A percentile compares a stretch with the other conserved stretches of the same genome.
Conservation (phyloP, 345 rosid genomes). For the Trapa incisa region DNA sequence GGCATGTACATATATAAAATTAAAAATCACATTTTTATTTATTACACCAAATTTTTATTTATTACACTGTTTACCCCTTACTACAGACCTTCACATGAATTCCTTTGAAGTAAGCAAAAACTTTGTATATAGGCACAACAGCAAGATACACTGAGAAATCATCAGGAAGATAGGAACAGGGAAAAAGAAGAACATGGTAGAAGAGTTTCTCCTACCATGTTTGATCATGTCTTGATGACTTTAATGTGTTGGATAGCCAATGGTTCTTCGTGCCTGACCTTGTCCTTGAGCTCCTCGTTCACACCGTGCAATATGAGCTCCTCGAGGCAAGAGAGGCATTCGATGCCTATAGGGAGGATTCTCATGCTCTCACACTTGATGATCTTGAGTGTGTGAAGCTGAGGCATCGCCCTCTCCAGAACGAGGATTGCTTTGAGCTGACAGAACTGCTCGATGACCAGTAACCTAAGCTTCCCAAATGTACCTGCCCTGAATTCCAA, state of each 20-base stretch:
- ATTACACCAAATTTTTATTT: too few relatives aligned
- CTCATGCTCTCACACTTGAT: neutral
- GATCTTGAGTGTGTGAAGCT: neutral
- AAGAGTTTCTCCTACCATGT: too few relatives aligned
- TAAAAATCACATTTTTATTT: too few relatives aligned
- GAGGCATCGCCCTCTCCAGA: slow-evolving; percentile 4
- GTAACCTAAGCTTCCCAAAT: slow-evolving; percentile 2
- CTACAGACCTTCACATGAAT: too few relatives aligned
- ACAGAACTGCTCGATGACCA: slow-evolving; percentile 1
- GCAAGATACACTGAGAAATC: too few relatives aligned
- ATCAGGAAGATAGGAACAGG: too few relatives aligned
- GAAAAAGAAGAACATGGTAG: too few relatives aligned
- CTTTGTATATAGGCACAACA: too few relatives aligned
- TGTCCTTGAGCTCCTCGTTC: neutral
- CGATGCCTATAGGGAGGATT: slow-evolving; percentile 5
- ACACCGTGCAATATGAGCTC: neutral
- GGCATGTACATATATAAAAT: too few relatives aligned
- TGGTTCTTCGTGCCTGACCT: neutral
- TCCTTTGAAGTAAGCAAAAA: too few relatives aligned
- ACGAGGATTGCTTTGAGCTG: neutral
- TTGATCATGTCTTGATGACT: neutral
- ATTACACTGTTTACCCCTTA: too few relatives aligned
- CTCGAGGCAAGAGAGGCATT: slow-evolving; percentile 2
- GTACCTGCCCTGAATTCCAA: neutral
- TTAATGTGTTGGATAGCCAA: neutral